Evolutionary conservation across 2,329 filamentous ascomycete genomes (phyloP).

Genomic region (Colletotrichum sidae): DNA sequence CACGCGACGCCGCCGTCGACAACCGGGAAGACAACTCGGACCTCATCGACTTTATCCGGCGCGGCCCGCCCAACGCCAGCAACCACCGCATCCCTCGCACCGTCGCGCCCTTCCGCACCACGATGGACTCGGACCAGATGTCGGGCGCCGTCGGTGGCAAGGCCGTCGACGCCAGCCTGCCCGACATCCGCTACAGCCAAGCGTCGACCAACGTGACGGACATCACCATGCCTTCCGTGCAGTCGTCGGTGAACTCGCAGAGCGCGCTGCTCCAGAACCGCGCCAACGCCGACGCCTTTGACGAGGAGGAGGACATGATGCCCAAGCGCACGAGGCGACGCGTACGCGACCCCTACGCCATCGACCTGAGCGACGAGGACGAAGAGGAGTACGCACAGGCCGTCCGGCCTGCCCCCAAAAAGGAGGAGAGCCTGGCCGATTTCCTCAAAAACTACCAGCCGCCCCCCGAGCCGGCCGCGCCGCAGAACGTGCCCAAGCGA

Average conservation of each 20-base stretch:
- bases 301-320: conserved; percentile 66
- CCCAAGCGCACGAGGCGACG: conserved; percentile 81
- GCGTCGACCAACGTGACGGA: conserved; percentile 69
- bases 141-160: conserved; percentile 63
- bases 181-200: conserved; percentile 67
- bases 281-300: conserved; percentile 53
- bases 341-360: conserved; percentile 91
- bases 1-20: conserved; percentile 77
- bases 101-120: conserved; percentile 87
- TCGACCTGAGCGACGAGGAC: conserved; percentile 81
- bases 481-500: conserved; percentile 64
- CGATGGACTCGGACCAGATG: conserved; percentile 88
- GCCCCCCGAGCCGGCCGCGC: conserved; percentile 61
- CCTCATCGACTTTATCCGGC: conserved; percentile 93
- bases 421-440: conserved; percentile 78
- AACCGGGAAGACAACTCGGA: conserved; percentile 79
- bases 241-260: conserved; percentile 80
- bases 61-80: conserved; percentile 76
- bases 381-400: conserved; percentile 62
- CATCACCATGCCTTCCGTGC: conserved; percentile 64
- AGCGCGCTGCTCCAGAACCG: conserved; percentile 71
- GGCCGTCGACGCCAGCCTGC: conserved; percentile 68
- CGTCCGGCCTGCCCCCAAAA: conserved; percentile 52
- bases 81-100: conserved; percentile 81
- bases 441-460: conserved; percentile 79